Percentiles rank a stretch among this genome's conserved stretches.
These are phyloP conservation scores for Botrytis fragariae DNA, from an alignment of 2,329 filamentous ascomycete genomes.

Conservation along the genomic window DNA sequence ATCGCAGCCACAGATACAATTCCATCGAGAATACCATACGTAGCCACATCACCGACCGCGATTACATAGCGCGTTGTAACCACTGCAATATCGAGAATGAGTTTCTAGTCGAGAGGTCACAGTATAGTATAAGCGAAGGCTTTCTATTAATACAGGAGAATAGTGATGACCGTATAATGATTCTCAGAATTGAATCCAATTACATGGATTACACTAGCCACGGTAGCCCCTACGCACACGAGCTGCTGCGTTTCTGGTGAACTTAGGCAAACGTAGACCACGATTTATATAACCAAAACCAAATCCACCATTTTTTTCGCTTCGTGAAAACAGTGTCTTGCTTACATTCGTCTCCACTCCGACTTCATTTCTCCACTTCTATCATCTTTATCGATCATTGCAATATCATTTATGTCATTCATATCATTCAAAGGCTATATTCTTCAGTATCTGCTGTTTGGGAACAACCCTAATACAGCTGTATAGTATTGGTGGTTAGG, in stretches of 20 bases:
- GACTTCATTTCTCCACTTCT: background rate
- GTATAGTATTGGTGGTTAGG: background rate
- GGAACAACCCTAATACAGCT: background rate
- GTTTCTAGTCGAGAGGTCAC: too few relatives aligned
- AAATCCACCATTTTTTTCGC: background rate
- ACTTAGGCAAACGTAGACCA: background rate
- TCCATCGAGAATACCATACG: too few relatives aligned
- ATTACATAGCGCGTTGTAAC: too few relatives aligned
- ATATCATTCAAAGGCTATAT: background rate
- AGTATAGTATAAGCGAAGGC: too few relatives aligned
- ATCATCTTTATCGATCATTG: background rate
- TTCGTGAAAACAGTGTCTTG: background rate
- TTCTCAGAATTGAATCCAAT: too few relatives aligned
- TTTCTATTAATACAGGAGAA: too few relatives aligned
- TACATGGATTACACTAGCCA: background rate
- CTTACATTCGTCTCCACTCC: background rate
- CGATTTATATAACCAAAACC: background rate
- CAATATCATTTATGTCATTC: background rate
- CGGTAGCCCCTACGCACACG: accelerated
- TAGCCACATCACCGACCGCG: too few relatives aligned
- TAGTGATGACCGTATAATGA: too few relatives aligned
- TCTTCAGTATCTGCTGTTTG: background rate
- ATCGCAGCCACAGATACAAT: background rate
- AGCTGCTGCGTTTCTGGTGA: background rate
- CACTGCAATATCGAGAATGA: too few relatives aligned